A percentile compares a stretch with the other conserved stretches of the same genome.
These are phyloP conservation scores for Knoxia roxburghii DNA, from an alignment of 257 asterid genomes.

Conservation along the genomic window DNA sequence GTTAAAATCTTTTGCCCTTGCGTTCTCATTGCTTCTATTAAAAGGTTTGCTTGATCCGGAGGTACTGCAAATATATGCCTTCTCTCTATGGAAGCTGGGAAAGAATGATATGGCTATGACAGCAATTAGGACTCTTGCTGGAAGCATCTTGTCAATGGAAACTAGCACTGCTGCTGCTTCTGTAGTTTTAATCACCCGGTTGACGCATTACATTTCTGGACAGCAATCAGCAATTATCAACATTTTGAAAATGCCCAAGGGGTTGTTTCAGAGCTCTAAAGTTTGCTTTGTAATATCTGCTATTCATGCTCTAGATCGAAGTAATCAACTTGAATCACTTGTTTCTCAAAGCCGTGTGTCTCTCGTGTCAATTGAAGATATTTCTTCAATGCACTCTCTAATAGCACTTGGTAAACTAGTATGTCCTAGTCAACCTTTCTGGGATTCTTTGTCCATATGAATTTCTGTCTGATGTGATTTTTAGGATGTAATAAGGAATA, in stretches of 20 bases:
- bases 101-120: slow-evolving; percentile 66
- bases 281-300: slow-evolving; percentile 64
- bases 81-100: slow-evolving; percentile 78
- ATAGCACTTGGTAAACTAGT: slow-evolving; percentile 73
- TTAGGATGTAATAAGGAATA: not conserved
- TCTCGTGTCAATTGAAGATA: slow-evolving; percentile 51
- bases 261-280: slow-evolving; percentile 57
- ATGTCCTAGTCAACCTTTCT: slow-evolving; percentile 31
- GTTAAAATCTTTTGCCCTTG: not conserved
- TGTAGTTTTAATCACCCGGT: slow-evolving; percentile 61
- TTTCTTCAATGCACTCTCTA: slow-evolving; percentile 59
- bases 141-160: slow-evolving; percentile 61
- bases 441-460: not conserved
- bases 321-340: slow-evolving; percentile 61
- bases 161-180: slow-evolving; percentile 54
- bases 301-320: slow-evolving; percentile 65
- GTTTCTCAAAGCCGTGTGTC: slow-evolving; percentile 63
- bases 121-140: slow-evolving; percentile 55
- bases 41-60: slow-evolving; percentile 76
- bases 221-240: slow-evolving; percentile 59
- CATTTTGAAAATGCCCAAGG: slow-evolving; percentile 80
- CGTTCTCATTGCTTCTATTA: slow-evolving; percentile 21
- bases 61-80: slow-evolving; percentile 75
- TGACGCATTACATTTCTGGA: slow-evolving; percentile 67
- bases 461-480: slow-evolving; percentile 1